Conservation (phyloP, 192 early-diverging fungal species). For the Dissophora ornata region DNA sequence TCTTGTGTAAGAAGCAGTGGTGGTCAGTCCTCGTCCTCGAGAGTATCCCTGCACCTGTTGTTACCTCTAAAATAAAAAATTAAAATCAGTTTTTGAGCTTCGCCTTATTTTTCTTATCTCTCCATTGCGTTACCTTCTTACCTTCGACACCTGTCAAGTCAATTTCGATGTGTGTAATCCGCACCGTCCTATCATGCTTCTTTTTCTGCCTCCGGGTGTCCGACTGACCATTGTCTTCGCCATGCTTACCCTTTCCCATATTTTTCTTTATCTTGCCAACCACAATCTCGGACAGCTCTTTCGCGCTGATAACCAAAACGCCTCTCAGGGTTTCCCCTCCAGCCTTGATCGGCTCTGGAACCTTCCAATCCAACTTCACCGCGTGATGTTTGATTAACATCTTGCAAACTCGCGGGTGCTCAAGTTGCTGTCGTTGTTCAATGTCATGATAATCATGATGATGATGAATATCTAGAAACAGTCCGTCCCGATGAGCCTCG, state of each 20-base stretch:
- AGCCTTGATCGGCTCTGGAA: conserved; percentile 48
- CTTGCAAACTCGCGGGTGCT: conserved; percentile 25
- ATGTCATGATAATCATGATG: too few relatives aligned
- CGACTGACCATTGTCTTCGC: background rate
- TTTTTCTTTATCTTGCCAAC: conserved; percentile 7
- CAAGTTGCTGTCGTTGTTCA: background rate
- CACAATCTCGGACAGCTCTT: conserved; percentile 11
- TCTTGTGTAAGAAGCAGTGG: conserved; percentile 45
- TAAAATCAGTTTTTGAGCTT: background rate
- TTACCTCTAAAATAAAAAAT: conserved; percentile 22
- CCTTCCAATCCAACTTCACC: conserved; percentile 41
- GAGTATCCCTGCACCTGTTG: conserved; percentile 23
- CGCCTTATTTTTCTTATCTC: too few relatives aligned
- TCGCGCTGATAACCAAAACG: conserved; percentile 34
- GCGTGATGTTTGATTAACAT: conserved; percentile 30
- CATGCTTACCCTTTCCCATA: background rate
- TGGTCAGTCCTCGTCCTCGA: conserved; percentile 33
- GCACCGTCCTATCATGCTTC: conserved; percentile 12
- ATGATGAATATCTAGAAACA: too few relatives aligned
- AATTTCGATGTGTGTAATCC: conserved; percentile 38
- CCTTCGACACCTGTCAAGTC: conserved; percentile 43
- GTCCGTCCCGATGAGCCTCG: too few relatives aligned
- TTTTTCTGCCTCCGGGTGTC: background rate
- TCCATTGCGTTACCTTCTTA: too few relatives aligned
- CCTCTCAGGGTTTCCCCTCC: conserved; percentile 36